These are phyloP conservation scores for Phytophthora hybrid DNA, from an alignment of 352 stramenopile species.

Conservation along the genomic window DNA sequence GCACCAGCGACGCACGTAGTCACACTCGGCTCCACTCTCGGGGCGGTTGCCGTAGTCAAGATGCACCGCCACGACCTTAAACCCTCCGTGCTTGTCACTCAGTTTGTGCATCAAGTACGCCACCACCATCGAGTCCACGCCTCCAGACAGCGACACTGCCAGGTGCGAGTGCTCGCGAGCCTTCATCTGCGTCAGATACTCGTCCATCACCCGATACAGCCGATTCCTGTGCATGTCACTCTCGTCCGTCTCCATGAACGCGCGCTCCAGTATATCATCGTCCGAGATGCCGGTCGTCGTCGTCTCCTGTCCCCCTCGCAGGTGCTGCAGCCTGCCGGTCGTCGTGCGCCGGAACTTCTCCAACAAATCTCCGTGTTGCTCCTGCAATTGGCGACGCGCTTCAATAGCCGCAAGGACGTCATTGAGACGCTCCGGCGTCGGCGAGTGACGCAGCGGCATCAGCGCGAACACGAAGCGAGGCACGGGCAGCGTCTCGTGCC, in stretches of 20 bases:
- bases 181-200: constrained; percentile 67
- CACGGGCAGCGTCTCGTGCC: constrained; percentile 61
- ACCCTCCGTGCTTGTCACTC: constrained; percentile 59
- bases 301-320: constrained; percentile 37
- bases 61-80: constrained; percentile 92
- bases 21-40: constrained; percentile 92
- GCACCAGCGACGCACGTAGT: constrained; percentile 94
- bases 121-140: constrained; percentile 99
- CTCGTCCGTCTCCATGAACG: constrained; percentile 72
- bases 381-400: constrained; percentile 47
- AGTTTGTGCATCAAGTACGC: constrained; percentile 93
- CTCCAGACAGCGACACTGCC: constrained; percentile 94
- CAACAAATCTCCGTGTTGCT: constrained; percentile 68
- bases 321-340: constrained; percentile 69
- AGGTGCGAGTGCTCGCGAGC: constrained; percentile 51
- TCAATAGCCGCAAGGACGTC: constrained; percentile 65
- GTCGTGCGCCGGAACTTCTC: constrained; percentile 89
- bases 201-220: constrained; percentile 76
- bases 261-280: constrained; percentile 78
- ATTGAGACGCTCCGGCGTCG: constrained; percentile 64
- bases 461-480: constrained; percentile 81
- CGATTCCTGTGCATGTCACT: constrained; percentile 70
- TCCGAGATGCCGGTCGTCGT: constrained; percentile 42
- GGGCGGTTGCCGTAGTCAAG: constrained; percentile 98
- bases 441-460: constrained; percentile 89